Conservation (phyloP, 2,329 filamentous ascomycete species). For the Aspergillus glaucus region DNA sequence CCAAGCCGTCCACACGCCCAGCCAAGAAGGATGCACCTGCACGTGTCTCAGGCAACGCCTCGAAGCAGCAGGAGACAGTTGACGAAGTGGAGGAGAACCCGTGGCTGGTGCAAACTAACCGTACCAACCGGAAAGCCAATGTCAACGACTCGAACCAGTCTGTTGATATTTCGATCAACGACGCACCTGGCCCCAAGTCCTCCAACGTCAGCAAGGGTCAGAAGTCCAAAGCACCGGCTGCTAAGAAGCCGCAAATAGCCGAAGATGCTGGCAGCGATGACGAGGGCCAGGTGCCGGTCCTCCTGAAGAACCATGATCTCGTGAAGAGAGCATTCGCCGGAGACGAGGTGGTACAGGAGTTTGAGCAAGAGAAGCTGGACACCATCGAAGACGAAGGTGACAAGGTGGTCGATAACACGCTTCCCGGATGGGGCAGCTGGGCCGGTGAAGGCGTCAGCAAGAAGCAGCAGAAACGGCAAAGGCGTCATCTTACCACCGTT, state of each 20-base stretch:
- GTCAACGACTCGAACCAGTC: conserved; percentile 22
- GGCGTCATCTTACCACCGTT: conserved; percentile 44
- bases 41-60: conserved; percentile 9
- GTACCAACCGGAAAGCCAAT: conserved; percentile 26
- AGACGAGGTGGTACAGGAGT: conserved; percentile 74
- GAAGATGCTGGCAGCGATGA: conserved; percentile 39
- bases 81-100: conserved; percentile 33
- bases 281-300: conserved; percentile 34
- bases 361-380: conserved; percentile 71
- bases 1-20: conserved; percentile 11
- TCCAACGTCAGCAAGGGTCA: conserved; percentile 13
- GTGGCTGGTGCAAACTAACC: conserved; percentile 31
- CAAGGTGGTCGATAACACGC: conserved; percentile 72
- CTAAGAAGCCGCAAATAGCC: conserved; percentile 30
- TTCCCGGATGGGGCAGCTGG: conserved; percentile 94
- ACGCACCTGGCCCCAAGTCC: conserved; percentile 5
- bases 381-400: conserved; percentile 71
- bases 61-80: conserved; percentile 12
- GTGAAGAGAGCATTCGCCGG: conserved; percentile 82
- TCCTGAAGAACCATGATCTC: conserved; percentile 55
- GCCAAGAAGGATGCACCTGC: conserved; percentile 11
- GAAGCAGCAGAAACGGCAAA: conserved; percentile 54
- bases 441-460: conserved; percentile 74
- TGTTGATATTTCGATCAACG: conserved; percentile 28
- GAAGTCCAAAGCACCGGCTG: conserved; percentile 15